Evolutionary conservation across 495 filamentous ascomycete genomes (phyloP).

Genomic region (Tricharina praecox): DNA sequence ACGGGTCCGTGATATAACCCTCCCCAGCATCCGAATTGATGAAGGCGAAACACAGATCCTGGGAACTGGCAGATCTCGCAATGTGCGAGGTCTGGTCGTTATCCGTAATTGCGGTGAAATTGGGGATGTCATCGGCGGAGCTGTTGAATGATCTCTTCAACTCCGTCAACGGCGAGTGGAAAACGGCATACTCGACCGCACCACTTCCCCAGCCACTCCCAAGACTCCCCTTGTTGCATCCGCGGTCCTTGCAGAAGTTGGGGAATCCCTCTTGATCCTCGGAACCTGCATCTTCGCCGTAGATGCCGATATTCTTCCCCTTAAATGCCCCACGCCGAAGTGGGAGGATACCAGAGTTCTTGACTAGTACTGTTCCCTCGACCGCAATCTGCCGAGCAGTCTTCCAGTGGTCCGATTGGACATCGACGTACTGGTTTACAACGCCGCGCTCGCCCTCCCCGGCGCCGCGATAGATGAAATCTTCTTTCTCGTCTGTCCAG

Average conservation of each 20-base stretch:
- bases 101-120: slow-evolving; percentile 15
- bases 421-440: slow-evolving; percentile 39
- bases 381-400: slow-evolving; percentile 58
- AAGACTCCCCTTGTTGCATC: slow-evolving; percentile 70
- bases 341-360: slow-evolving; percentile 23
- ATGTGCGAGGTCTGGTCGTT: slow-evolving; percentile 12
- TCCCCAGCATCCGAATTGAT: slow-evolving; percentile 46
- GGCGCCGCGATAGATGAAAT: slow-evolving; percentile 47
- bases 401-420: slow-evolving; percentile 44
- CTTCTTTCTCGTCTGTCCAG: slow-evolving; percentile 59
- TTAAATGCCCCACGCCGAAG: slow-evolving; percentile 20
- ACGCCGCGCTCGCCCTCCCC: slow-evolving; percentile 29
- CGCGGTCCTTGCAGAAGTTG: slow-evolving; percentile 60
- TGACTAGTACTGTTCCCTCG: slow-evolving; percentile 68
- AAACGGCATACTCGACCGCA: slow-evolving; percentile 70
- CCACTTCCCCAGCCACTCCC: slow-evolving; percentile 83
- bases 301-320: slow-evolving; percentile 51
- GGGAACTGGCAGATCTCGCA: slow-evolving; percentile 8
- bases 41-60: slow-evolving; percentile 39
- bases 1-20: slow-evolving; percentile 38
- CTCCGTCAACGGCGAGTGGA: slow-evolving; percentile 27
- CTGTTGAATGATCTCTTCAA: slow-evolving; percentile 16
- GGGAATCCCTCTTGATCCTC: slow-evolving; percentile 40
- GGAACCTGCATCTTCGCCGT: slow-evolving; percentile 65
- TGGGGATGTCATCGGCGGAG: slow-evolving; percentile 10